Percentiles rank a stretch among this genome's conserved stretches.
These are phyloP conservation scores for Medicago lupulina DNA, from an alignment of 306 rosid species.

Conservation along the genomic window DNA sequence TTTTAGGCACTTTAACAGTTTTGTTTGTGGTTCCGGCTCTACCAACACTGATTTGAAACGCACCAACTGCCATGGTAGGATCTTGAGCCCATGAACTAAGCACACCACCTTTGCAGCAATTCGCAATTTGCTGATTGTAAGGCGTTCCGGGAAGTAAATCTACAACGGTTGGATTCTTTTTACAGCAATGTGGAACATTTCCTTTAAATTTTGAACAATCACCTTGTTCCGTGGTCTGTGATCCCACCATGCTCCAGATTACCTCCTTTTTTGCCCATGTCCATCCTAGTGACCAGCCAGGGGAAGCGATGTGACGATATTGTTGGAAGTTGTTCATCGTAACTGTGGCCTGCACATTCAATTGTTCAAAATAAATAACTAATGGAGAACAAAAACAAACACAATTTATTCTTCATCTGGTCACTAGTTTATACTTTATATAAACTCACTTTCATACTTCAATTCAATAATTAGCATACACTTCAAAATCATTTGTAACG, in stretches of 20 bases:
- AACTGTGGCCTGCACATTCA: conserved; percentile 70
- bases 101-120: conserved; percentile 96
- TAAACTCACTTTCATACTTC: not conserved
- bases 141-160: conserved; percentile 91
- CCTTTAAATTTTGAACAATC: conserved; percentile 82
- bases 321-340: conserved; percentile 82
- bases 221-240: conserved; percentile 85
- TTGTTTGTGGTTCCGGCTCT: conserved; percentile 73
- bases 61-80: conserved; percentile 60
- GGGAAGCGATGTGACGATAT: conserved; percentile 77
- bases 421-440: not conserved
- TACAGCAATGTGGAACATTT: conserved; percentile 74
- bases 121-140: conserved; percentile 79
- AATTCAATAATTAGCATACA: conserved; percentile 4
- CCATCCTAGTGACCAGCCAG: conserved; percentile 90
- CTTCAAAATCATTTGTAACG: not conserved
- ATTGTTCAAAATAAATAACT: conserved; percentile 30
- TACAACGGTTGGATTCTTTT: conserved; percentile 67
- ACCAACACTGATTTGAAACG: conserved; percentile 88
- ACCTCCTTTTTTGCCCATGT: conserved; percentile 89
- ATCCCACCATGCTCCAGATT: conserved; percentile 86
- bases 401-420: conserved; percentile 20
- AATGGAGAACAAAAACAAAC: conserved; percentile 14
- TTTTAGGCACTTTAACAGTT: conserved; percentile 73
- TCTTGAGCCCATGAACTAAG: conserved; percentile 81